Percentiles rank a stretch among this genome's conserved stretches.
phyloP scores from a whole-genome alignment of 768 basidiomycete genomes.

The Xanthoconium stramineum region DNA sequence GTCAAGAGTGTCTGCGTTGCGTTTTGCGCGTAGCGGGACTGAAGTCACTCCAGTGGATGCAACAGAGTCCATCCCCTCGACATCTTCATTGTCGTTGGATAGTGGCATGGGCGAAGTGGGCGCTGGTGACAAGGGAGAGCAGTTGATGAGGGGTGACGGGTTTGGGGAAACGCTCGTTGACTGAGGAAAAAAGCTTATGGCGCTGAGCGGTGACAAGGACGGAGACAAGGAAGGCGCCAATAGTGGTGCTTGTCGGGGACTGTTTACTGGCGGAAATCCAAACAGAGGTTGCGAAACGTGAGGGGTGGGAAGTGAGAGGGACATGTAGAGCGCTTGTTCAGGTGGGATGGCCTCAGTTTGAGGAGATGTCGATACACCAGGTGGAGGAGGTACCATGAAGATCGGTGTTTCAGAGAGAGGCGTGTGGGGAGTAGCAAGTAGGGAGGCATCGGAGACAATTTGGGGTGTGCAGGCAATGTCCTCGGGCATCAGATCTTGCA shows the following conservation, averaged over 20 bases:
- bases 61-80: background rate
- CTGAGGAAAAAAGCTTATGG: slow-evolving; percentile 9
- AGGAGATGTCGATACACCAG: background rate
- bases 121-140: background rate
- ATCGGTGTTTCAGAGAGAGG: background rate
- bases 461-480: slow-evolving; percentile 20
- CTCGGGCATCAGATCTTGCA: slow-evolving; percentile 12
- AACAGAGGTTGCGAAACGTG: background rate
- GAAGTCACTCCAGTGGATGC: background rate
- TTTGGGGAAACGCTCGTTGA: slow-evolving; percentile 8
- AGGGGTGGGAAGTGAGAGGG: background rate
- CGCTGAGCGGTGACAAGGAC: slow-evolving; percentile 15
- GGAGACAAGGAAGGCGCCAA: background rate
- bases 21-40: slow-evolving; percentile 10
- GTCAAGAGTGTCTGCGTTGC: background rate
- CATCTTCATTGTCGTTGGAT: background rate
- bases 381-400: background rate
- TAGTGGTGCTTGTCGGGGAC: background rate
- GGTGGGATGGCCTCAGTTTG: background rate
- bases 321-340: background rate
- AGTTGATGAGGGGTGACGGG: background rate
- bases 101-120: background rate
- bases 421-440: background rate
- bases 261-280: background rate
- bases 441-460: background rate